Base-by-base conservation (phyloP, 2,329 filamentous ascomycete species). In the Aspergillus sp. region DNA sequence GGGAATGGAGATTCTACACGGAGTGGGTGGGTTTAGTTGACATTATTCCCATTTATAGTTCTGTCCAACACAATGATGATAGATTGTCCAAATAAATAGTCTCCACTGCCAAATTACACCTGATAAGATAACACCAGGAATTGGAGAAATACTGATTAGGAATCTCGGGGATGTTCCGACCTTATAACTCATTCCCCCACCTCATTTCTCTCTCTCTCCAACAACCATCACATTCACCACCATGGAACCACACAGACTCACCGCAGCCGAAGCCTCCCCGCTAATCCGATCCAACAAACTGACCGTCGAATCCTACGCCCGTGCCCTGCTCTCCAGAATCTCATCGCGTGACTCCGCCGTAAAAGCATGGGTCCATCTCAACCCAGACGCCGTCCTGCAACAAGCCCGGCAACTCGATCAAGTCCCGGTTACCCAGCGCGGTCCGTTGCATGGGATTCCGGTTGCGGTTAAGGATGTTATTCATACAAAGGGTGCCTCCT, bases 381-480 rank as follows among this genome's bases (percentile, higher is more conserved):
- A 81, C 59, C 74, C 72, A 0, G 71, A 76, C 0, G 67, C 75
- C n/a, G 78, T 86, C 3, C 69, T 86, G 15, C 19, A 37, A 8
- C 59, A 65, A 27, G 84, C 85, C 0, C 74, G 69, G 44, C 68
- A 69, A 11, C 76, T 87, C 0, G 84, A 87, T 63, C 60, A 71
- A 23, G 61, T 86, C 2, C 80, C 83, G 0, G 44, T 61, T 0
- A 73, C 76, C 1, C 62, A 82, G 55, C 74, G 84, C 55, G 84
- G 84, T 0, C 82, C 81, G 0, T 69, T 87, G 0, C 84, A 87
- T 64, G 84, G 84, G 1, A 68, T 87, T 6, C 77, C 82, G 0
- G 71, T 87, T n/a, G 85, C 76, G 1, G 76, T 87, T 11, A 87
- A 87, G 66, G 85, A 87, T 73, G 76, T 87, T 3, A 83, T 87